Evolutionary conservation across 169 alveolate species (phyloP), one percentile per base, ranked within the genome.

Genomic region (Eimeria necatrix): DNA sequence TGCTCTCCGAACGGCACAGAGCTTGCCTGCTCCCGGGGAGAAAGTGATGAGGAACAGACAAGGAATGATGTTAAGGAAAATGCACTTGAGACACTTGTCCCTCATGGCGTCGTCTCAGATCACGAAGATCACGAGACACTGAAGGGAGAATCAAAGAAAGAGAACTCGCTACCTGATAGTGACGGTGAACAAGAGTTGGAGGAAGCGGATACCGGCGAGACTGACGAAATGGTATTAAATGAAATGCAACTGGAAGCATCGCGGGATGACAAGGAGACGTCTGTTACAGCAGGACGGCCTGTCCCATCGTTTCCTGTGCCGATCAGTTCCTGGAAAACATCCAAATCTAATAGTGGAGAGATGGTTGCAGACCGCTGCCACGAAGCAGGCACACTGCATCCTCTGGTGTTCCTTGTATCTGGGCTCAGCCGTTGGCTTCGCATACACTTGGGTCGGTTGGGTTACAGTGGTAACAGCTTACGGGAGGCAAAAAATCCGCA

Each of bases 391-490:
- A 59, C 49, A 22, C 85, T 56, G 59, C 95, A 91, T 16, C 95
- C 95, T 2, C 59, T 91, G 32, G 91, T 91, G 26, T 91, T 78
- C 46, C 70, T 91, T 68, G 91, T 61, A 22, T 6, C 83, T 18
- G 70, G 91, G 70, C 95, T 91, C 2, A 76, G 41, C 22, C 86
- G 86, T 53, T 91, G 95, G 95, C 76, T 78, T 32, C 89, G 95
- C 1, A 12, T 51, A 70, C 95, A 76, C 73, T 26, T 91, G 95
- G 91, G 95, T 6, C 86, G 88, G 26, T 64, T 91, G 49, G 95
- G 95, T 0, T 78, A 53, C 32, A 46, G 49, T 61, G 83, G 93
- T 71, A 73, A 61, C 71, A 59, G 59, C 49, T 51, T 64, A 20
- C 70, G 12, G 56, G 49, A 26, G 88, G 14, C 73, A 46, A 91